Base-by-base conservation (phyloP, 805 yeast genomes). In the Starmerella lactis-condensi region DNA sequence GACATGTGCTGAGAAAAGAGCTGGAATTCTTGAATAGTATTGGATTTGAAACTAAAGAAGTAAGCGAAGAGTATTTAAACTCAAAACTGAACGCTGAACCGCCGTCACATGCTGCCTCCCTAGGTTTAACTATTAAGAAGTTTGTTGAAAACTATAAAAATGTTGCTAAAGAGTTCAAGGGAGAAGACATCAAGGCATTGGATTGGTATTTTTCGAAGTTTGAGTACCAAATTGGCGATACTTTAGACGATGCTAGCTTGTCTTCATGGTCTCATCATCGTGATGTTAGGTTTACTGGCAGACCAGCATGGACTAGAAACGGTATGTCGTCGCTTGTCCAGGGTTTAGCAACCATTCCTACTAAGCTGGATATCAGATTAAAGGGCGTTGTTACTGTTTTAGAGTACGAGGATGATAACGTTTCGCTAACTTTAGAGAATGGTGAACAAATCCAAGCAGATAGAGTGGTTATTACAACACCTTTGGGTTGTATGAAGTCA, bases 241-340 rank as follows among this genome's bases (percentile, higher is more conserved):
- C 43, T 10, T 37, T 56, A 14, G 48, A 54, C 29, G 39, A 48
- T 18, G 46, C 57, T 17, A 51, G 60, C 31, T 41, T 58, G 13
- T 43, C 52, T 6, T 42, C 53, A 13, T 58, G 63, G 63, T 56
- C 57, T 17, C 62, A 58, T 32, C 59, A 58, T 25, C 58, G 57
- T 20, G 54, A 52, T 2, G 50, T 54, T 29, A 50, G 57, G 32
- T 57, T 58, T 29, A 44, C 56, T 2, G 63, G 63, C 3, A 44
- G 49, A 11, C 60, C 56, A 31, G 47, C 55, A 2, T 54, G 56
- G 52, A 40, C 57, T 3, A 43, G 51, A 12, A 50, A 53, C 25
- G 62, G 61, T 1, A 52, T 47, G 42, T 41, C 43, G 36, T 39
- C 56, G 1, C 40, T 58, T 12, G 48, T 53, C 3, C 44, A 54